Base-by-base conservation (phyloP, 352 stramenopile genomes). In the Globisporangium nunn region DNA sequence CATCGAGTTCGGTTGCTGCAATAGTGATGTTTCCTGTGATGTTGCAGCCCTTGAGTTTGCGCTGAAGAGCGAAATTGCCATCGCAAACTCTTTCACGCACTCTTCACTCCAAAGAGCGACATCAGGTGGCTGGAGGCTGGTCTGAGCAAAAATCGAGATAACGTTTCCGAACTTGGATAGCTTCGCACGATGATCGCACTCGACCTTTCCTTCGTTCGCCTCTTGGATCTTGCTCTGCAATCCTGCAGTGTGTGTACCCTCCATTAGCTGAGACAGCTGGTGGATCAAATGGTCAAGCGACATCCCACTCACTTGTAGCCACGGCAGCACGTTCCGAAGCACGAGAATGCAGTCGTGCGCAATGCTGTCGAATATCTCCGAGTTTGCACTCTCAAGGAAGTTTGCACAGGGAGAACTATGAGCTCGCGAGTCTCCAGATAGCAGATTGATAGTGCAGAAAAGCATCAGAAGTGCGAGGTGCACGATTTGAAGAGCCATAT, bases 41-140 rank as follows among this genome's bases (percentile, higher is more conserved):
- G n/a, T 28, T 3, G 44, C 2, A 28, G 63, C 58, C 0, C 29
- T 23, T 4, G 52, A 14, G 28, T 41, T 41, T 0, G 53, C 47
- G 15, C 7, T 49, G 10, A 62, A 67, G 6, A 57, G 51, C 2
- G 79, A 67, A 14, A 88, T 75, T 0, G 70, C 70, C 4, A 81
- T 40, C 0, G 64, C 66, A 17, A 85, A 72, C 31, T 88, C 75
- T 41, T 85, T 80, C 29, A 87, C 62, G 14, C 80, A 88, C 41
- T 85, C 49, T 1, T 87, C 66, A 8, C 69, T 75, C 80, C 80
- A 90, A 3, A 72, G n/a, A 15, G 64, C 50, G 0, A 60, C 50
- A 33, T 84, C 64, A 0, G 54, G 50, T 7, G 52, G 23, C 14
- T 75, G 67, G 11, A 89, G 47, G 18, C 58, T 68, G 4, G 35